Conservation (phyloP, 106 monocot genomes). For the Dactylorhiza incarnata region DNA sequence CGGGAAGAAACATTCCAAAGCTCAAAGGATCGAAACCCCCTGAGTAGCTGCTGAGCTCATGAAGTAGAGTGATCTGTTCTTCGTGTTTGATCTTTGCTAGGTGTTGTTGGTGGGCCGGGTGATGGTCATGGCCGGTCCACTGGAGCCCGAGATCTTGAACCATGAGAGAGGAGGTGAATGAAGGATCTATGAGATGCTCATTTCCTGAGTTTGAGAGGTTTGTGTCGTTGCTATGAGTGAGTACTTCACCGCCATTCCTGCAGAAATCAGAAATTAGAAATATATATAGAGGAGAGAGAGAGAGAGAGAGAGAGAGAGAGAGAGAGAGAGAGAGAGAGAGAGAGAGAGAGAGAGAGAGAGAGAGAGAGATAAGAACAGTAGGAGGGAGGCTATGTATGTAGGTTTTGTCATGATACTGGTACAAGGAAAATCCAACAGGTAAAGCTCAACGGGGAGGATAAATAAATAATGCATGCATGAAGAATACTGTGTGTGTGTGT, state of each 20-base stretch:
- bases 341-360: neutral
- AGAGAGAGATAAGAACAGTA: too few species aligned
- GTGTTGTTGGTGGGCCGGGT: neutral
- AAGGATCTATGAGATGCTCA: neutral
- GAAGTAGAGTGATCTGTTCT: neutral
- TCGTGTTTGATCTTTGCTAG: neutral
- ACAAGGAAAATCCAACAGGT: neutral
- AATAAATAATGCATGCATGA: slow-evolving; percentile 4
- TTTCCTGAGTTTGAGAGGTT: slow-evolving; percentile 8
- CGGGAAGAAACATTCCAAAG: neutral
- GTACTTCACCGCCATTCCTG: slow-evolving; percentile 15
- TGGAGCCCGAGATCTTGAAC: slow-evolving; percentile 24
- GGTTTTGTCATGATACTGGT: slow-evolving; percentile 2
- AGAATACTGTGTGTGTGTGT: neutral
- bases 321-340: neutral
- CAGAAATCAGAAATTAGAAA: too few species aligned
- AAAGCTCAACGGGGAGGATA: too few species aligned
- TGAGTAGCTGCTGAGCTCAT: neutral
- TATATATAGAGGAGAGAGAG: too few species aligned
- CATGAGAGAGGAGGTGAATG: slow-evolving; percentile 3
- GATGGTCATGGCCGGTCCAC: neutral
- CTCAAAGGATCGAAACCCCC: neutral
- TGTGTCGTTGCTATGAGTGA: slow-evolving; percentile 4
- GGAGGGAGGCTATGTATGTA: neutral
- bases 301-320: neutral